Evolutionary conservation across 2,329 filamentous ascomycete genomes (phyloP).

Genomic region (Ilyonectria robusta): DNA sequence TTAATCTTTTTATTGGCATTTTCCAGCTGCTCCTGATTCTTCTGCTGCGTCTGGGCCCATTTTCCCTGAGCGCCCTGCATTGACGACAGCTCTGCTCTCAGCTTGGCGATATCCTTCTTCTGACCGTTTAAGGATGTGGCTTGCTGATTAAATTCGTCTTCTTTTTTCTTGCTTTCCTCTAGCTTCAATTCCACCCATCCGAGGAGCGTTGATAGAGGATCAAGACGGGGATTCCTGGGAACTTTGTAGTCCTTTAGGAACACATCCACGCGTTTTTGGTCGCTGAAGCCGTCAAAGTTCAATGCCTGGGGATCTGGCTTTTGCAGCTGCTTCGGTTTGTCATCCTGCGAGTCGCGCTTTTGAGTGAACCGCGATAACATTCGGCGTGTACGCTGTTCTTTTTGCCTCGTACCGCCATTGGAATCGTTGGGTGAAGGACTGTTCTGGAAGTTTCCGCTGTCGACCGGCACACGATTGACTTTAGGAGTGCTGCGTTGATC

Average conservation of each 20-base stretch:
- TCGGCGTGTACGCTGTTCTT: neutral
- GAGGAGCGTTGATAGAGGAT: slow-evolving; percentile 11
- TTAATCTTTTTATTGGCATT: neutral
- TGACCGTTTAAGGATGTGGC: neutral
- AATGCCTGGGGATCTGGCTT: neutral
- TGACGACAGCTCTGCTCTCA: neutral
- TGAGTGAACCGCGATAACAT: neutral
- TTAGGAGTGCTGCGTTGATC: neutral
- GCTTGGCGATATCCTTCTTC: neutral
- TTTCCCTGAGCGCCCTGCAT: neutral
- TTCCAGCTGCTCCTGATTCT: neutral
- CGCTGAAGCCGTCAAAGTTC: slow-evolving; percentile 6
- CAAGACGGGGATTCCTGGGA: slow-evolving; percentile 1
- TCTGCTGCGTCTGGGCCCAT: neutral
- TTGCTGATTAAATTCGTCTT: neutral
- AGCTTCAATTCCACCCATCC: slow-evolving; percentile 6
- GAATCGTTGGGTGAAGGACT: neutral
- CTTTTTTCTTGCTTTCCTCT: neutral
- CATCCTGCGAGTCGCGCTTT: neutral
- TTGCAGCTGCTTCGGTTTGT: neutral
- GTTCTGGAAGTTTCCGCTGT: neutral
- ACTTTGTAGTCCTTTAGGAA: slow-evolving; percentile 21
- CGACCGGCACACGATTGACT: neutral
- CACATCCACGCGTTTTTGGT: neutral
- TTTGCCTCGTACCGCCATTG: neutral